These are phyloP conservation scores for Abortiporus biennis DNA, from an alignment of 1,284 basidiomycete genomes.

Conservation along the genomic window DNA sequence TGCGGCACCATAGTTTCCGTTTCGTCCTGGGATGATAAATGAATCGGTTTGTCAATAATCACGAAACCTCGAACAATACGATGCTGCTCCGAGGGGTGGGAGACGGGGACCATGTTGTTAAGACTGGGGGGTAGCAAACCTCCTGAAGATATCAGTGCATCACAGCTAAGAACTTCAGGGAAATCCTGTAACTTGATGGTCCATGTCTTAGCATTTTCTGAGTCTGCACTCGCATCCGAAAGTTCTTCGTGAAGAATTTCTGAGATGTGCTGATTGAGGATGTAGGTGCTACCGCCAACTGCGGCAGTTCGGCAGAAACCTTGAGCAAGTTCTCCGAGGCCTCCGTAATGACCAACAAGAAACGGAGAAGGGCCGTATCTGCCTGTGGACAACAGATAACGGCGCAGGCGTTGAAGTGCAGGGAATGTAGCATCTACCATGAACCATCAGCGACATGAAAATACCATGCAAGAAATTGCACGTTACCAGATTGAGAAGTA, in stretches of 20 bases:
- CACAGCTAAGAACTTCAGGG: neutral
- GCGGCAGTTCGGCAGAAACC: conserved; percentile 90
- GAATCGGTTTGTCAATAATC: conserved; percentile 49
- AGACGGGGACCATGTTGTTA: conserved; percentile 5
- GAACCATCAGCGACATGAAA: conserved; percentile 3
- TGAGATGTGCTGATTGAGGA: conserved; percentile 61
- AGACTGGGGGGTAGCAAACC: conserved; percentile 1
- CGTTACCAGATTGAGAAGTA: conserved; percentile 36
- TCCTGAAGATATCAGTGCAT: neutral
- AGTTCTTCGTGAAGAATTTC: conserved; percentile 27
- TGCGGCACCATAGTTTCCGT: conserved; percentile 9
- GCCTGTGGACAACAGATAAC: conserved; percentile 77
- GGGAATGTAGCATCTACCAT: conserved; percentile 55
- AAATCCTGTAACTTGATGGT: neutral
- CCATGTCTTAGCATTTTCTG: conserved; percentile 36
- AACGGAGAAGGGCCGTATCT: conserved; percentile 90
- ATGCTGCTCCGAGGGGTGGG: neutral
- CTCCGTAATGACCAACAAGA: conserved; percentile 92
- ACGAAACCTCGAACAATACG: conserved; percentile 60
- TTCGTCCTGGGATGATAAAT: conserved; percentile 26
- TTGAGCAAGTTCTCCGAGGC: conserved; percentile 87
- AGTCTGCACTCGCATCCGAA: conserved; percentile 14
- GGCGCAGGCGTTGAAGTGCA: conserved; percentile 61
- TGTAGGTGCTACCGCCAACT: conserved; percentile 81
- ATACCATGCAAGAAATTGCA: neutral